A percentile compares a stretch with the other conserved stretches of the same genome.
These are phyloP conservation scores for Pseudogymnoascus sp. DNA, from an alignment of 2,329 filamentous ascomycete species.

Conservation along the genomic window DNA sequence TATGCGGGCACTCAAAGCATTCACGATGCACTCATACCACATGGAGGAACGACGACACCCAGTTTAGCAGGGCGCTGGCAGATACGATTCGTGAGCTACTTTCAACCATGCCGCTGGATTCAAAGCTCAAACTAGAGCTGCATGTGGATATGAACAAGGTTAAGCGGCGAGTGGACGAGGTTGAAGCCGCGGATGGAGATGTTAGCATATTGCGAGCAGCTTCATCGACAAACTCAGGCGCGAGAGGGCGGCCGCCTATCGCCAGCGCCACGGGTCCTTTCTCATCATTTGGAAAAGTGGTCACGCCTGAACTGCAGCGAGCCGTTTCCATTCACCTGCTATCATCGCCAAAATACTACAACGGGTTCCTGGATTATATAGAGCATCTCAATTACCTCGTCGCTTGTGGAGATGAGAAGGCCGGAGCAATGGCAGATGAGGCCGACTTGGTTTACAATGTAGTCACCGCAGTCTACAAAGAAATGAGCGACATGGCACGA, in stretches of 20 bases:
- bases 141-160: slow-evolving; percentile 4
- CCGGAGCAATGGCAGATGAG: neutral
- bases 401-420: neutral
- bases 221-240: too few species aligned
- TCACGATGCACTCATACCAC: neutral
- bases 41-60: neutral
- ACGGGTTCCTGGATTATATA: slow-evolving; percentile 1
- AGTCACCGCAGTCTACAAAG: neutral
- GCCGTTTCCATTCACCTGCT: neutral
- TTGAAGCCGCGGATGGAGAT: neutral
- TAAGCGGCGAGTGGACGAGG: neutral
- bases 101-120: neutral
- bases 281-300: neutral
- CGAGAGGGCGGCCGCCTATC: neutral
- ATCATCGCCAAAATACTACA: slow-evolving; percentile 3
- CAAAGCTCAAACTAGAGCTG: neutral
- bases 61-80: neutral
- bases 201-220: neutral
- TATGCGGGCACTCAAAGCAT: neutral
- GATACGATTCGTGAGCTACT: neutral
- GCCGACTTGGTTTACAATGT: neutral
- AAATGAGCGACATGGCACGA: neutral
- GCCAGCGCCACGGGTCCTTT: neutral
- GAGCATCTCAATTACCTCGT: slow-evolving; percentile 1
- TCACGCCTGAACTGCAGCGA: neutral